Base-by-base conservation (phyloP, 768 basidiomycete genomes). In the Kwoniella dendrophila region DNA sequence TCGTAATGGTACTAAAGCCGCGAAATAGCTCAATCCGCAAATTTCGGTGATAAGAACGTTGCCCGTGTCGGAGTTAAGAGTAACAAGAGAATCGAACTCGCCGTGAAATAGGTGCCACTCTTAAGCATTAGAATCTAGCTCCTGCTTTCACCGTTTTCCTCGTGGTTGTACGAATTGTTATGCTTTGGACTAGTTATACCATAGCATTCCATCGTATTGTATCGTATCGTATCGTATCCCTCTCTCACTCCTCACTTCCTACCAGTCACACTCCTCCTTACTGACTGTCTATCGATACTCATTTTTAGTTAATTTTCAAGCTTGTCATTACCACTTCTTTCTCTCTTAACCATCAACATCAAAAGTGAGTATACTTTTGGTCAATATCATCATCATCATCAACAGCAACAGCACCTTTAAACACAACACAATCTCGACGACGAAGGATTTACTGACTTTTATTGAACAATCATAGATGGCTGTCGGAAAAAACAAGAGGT, bases 401-500 rank as follows among this genome's bases (percentile, higher is more conserved):
- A 51, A 2, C 24, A 24, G 16, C n/a, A 36, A 14, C 29, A 29
- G 0, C 38, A 53, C 1, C 51, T n/a, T n/a, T 33, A 24, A 47
- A 12, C 33, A 47, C 12, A 12, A 29, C 14, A 27, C 29, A 27
- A 48, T 16, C 24, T 16, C 4, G 18, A 8, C 8, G 36, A 38
- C 18, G 18, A 8, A 38, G 36, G 36, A 8, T 38, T 38, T 8
- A 8, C 36, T 38, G 36, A 38, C 36, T 38, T 8, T 8, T 8
- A 18, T 38, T 18, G 41, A 43, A 43, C 41, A 43, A 8, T 38
- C 18, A 50, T 58, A 62, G 41, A 72, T 74, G 79, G 79, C 80
- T 68, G 72, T 81, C 72, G 80, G 80, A 63, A 81, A 98, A 91
- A 98, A 97, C 84, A 99, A 99, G 84, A 62, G 60, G 52, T 70